Evolutionary conservation across 2,329 filamentous ascomycete species (phyloP).

Genomic region (Colletotrichum lindemuthianum): DNA sequence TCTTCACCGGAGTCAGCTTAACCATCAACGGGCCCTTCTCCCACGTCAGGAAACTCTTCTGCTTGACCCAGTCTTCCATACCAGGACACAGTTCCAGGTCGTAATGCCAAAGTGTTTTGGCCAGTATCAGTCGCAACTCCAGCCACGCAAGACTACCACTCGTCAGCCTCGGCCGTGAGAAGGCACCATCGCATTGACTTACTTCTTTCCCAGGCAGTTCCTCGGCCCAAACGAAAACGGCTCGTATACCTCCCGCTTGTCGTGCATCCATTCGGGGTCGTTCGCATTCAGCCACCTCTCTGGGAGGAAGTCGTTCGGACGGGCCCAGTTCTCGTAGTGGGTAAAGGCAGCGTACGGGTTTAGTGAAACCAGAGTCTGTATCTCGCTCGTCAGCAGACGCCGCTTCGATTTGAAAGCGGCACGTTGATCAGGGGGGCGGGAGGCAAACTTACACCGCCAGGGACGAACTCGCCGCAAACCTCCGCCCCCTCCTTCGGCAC

Average conservation of each 20-base stretch:
- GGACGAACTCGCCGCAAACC: conserved; percentile 45
- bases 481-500: conserved; percentile 46
- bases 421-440: no score
- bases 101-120: conserved; percentile 59
- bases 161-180: neutral
- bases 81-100: conserved; percentile 53
- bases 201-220: conserved; percentile 61
- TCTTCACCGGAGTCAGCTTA: conserved; percentile 18
- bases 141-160: conserved; percentile 56
- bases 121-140: conserved; percentile 61
- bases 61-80: conserved; percentile 49
- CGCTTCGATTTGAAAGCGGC: no score
- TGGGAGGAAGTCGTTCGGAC: conserved; percentile 56
- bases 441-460: conserved; percentile 44
- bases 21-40: conserved; percentile 33
- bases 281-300: conserved; percentile 52
- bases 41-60: conserved; percentile 53
- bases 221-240: conserved; percentile 60
- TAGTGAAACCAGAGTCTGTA: conserved; percentile 26
- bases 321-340: conserved; percentile 51
- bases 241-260: conserved; percentile 55
- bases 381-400: neutral
- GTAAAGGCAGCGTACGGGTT: conserved; percentile 27
- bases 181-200: conserved; percentile 28
- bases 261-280: conserved; percentile 40